Base-by-base conservation (phyloP, 441 rosid species). In the Manihot esculenta region DNA sequence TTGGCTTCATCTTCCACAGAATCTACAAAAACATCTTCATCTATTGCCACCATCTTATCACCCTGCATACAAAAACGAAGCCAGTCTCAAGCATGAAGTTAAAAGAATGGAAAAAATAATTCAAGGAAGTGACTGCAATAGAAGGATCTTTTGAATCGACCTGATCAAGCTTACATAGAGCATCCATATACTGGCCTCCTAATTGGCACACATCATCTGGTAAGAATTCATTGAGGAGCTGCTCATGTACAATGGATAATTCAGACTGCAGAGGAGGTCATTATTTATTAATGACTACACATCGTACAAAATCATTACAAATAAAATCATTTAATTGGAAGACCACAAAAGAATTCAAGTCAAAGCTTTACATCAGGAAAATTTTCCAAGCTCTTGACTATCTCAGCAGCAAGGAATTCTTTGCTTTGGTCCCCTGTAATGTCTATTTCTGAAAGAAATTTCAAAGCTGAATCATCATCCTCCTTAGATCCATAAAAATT, bases 181-280 rank as follows among this genome's bases (percentile, higher is more conserved):
- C 70, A 78, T 85, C 94, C 50, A 74, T 73, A 68, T 81, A 72
- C 71, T 84, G 93, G 73, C 84, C 74, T 77, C 96, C 98, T 62
- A 93, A 70, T 53, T 87, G 97, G 81, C 92, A 89, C 58, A 80
- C 83, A 64, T 91, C 98, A 77, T 93, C 97, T 1, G 98, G 98
- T 74, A 84, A 61, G 77, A 93, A 95, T 60, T 93, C 93, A 26
- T 62, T 76, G 44, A 87, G 86, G 71, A 95, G 83, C 78, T 87
- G 87, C 68, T 86, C 86, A 67, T 74, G 78, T 68, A 83, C 74
- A 73, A 68, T 68, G 48, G 90, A 80, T 78, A 85, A 68, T 64
- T 86, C 89, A 72, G 87, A 62, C 99, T 93, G 85, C 80, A 73
- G 18, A 74, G 27, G 42, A 73, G 45, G 64, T 73, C 69, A 49